Base-by-base conservation (phyloP, 2,329 filamentous ascomycete species). In the Sclerotinia glacialis region DNA sequence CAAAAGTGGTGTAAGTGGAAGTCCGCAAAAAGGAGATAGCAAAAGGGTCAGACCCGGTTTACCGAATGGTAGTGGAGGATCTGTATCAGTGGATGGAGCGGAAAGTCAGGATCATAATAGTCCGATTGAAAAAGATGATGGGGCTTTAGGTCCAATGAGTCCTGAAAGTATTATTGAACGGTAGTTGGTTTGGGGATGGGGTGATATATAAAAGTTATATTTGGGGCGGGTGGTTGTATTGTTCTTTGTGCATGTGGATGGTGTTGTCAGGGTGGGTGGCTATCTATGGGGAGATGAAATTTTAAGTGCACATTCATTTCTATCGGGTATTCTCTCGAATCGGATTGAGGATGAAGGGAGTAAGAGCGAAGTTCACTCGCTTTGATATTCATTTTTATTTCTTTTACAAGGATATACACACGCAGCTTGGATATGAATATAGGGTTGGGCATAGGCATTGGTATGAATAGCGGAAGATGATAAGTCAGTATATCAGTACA, bases 81-180 rank as follows among this genome's bases (percentile, higher is more conserved):
- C 72, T 6, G 53, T 79, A 75, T 71, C 78, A 40, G 91, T 85
- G 87, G 88, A 83, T 78, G 83, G 80, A 70, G 80, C 78, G 69
- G 83, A 82, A 72, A 89, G 80, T 78, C 83, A 85, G 75, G 82
- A 80, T n/a, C 75, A 72, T 50, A 71, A 68, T 34, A 82, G 81
- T 64, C 80, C 86, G 72, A 88, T 83, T 69, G 86, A 87, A 76
- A 89, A 85, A 66, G 88, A 88, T 72, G 89, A 90, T 75, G 86
- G 86, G 63, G 84, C 82, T 23, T 86, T 87, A 42, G 89, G 89
- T 26, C 92, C 94, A 86, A 92, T 94, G 83, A 95, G 91, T 75
- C 92, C 92, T 5, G 88, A 94, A 79, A 93, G 91, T 62, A 76
- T 66, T 60, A 76, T 49, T 23, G 65, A 66, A 46, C 42, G 65